Percentiles rank a stretch among this genome's conserved stretches.
These are phyloP conservation scores for Melanopsichium pennsylvanicum DNA, from an alignment of 1,284 basidiomycete genomes.

Conservation along the genomic window DNA sequence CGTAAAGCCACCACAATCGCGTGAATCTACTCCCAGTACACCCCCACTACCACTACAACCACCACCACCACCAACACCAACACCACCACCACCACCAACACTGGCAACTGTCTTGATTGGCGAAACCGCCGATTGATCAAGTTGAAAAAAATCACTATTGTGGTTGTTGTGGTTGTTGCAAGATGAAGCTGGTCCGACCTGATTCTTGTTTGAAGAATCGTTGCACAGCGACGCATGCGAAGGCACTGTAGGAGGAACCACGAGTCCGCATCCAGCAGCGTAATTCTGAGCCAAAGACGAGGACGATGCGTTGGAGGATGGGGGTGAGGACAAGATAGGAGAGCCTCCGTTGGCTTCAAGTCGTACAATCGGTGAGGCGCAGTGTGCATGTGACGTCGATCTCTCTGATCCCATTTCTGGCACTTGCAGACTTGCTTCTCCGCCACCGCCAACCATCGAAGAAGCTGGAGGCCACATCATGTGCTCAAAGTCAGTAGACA, in stretches of 20 bases:
- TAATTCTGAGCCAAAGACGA: conserved; percentile 22
- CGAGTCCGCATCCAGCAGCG: conserved; percentile 8
- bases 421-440: background rate
- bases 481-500: background rate
- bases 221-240: conserved; percentile 6
- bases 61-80: no score
- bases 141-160: background rate
- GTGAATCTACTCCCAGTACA: background rate
- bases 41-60: no score
- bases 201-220: background rate
- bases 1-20: conserved; percentile 4
- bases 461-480: conserved; percentile 26
- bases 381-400: background rate
- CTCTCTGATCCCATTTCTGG: background rate
- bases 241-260: conserved; percentile 35
- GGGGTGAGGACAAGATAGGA: conserved; percentile 29
- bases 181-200: background rate
- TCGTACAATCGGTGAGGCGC: background rate
- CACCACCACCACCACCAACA: no score
- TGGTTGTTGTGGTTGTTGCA: no score
- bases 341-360: conserved; percentile 12
- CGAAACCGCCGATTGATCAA: background rate
- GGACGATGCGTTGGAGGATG: conserved; percentile 28
- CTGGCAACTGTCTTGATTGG: background rate
- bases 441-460: background rate